Evolutionary conservation across 768 basidiomycete species (phyloP).

Genomic region (Lactifluus echinatus): DNA sequence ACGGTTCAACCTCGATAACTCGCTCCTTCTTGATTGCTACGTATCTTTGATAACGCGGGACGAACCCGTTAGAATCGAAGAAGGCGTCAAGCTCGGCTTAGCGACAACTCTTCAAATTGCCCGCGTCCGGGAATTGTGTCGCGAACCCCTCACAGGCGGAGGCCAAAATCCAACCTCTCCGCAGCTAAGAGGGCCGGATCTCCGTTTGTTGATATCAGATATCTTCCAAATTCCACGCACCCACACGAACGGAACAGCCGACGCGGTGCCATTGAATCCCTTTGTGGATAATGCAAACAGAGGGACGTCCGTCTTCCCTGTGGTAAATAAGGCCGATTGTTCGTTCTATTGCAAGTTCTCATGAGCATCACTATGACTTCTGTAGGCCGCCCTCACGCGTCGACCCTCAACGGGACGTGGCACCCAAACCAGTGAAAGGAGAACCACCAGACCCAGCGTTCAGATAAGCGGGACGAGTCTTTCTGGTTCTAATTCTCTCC

Average conservation of each 20-base stretch:
- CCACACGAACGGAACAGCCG: background rate
- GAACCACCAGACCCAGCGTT: slow-evolving; percentile 3
- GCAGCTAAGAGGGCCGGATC: background rate
- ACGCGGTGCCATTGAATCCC: background rate
- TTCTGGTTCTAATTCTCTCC: slow-evolving; percentile 2
- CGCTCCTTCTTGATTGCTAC: slow-evolving; percentile 32
- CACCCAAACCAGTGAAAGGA: slow-evolving; percentile 7
- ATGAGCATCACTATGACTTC: background rate
- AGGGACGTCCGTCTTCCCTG: background rate
- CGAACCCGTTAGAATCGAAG: slow-evolving; percentile 30
- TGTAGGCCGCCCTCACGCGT: background rate
- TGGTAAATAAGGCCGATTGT: background rate
- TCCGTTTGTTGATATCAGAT: background rate
- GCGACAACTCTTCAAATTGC: slow-evolving; percentile 32
- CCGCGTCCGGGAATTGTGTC: slow-evolving; percentile 30
- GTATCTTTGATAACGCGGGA: slow-evolving; percentile 30
- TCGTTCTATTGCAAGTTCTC: background rate
- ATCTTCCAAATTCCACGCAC: slow-evolving; percentile 5
- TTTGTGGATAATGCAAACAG: background rate
- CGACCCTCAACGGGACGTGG: slow-evolving; percentile 3
- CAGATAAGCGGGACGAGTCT: slow-evolving; percentile 5
- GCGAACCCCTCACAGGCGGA: slow-evolving; percentile 2
- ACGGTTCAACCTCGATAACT: slow-evolving; percentile 27
- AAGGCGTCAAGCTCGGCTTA: slow-evolving; percentile 37
- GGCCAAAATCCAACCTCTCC: slow-evolving; percentile 7